Evolutionary conservation across 140 eudicot genomes (phyloP), one percentile per base, ranked within the genome.

Genomic region (Bidens hawaiensis): DNA sequence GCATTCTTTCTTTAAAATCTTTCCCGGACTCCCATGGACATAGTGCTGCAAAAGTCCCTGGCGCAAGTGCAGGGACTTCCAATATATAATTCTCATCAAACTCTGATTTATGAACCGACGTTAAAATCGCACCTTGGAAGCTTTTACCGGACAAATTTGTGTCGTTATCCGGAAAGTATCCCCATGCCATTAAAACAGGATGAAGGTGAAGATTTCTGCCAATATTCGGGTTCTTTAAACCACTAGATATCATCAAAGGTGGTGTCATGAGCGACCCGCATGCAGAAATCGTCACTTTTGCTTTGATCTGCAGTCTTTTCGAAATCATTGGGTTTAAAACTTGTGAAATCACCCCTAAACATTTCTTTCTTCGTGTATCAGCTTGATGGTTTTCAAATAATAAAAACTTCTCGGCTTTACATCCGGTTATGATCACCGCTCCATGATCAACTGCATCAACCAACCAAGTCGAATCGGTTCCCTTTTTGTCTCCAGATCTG

Each of bases 151-250:
- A 36, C 15, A 79, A 34, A 52, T 73, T 76, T 10, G 78, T 36
- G 1, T 58, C 75, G 8, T 62, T 27, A 9, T 82, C 89, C 4
- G 95, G 97, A 33, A 86, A 90, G 78, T 90, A 90, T 30, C 97
- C 97, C 97, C 97, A 90, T 13, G 87, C 90, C 94, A 83, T 79
- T 65, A 80, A 66, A 33, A 81, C 89, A 1, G 97, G 97, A 70
- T 84, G 97, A 2, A 90, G 82, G 50, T 87, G 94, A 63, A 86
- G 97, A 59, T 90, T 84, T 4, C 50, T 68, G 10, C 97, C 97
- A 0, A 90, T 78, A 60, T 90, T 76, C 5, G 56, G 74, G 55
- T 90, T 90, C 51, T 43, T 83, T 30, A 90, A 54, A 24, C 97
- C 97, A 27, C 97, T 90, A 3, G 86, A 63, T 43, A 81, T 81